These are phyloP conservation scores for Rickenella mellea DNA, from an alignment of 768 basidiomycete species.

Conservation along the genomic window DNA sequence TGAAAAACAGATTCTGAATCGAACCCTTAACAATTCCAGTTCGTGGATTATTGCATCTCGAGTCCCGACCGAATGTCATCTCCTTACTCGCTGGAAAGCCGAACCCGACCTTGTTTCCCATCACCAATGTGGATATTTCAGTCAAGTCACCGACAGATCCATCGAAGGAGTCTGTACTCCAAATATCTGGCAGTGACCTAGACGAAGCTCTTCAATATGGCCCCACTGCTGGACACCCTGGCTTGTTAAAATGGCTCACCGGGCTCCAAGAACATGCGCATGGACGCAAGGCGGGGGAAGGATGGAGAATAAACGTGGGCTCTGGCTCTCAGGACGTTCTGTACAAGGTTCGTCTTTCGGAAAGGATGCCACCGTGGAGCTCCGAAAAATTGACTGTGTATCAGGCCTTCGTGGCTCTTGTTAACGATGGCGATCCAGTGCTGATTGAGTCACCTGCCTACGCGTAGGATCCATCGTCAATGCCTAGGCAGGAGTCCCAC, in stretches of 20 bases:
- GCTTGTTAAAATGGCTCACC: constrained; percentile 58
- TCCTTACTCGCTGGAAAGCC: constrained; percentile 89
- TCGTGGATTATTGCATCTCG: constrained; percentile 65
- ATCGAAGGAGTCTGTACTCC: constrained; percentile 36
- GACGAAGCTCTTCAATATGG: constrained; percentile 68
- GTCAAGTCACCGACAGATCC: constrained; percentile 32
- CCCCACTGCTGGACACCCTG: constrained; percentile 56
- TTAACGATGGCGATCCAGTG: constrained; percentile 73
- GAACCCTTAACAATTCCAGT: constrained; percentile 23
- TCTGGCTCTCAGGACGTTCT: constrained; percentile 85
- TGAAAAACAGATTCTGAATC: no score
- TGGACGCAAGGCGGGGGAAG: constrained; percentile 39
- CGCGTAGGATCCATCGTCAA: constrained; percentile 33
- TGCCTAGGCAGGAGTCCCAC: constrained; percentile 5
- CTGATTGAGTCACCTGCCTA: constrained; percentile 80
- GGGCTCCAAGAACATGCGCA: constrained; percentile 68
- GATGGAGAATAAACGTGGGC: constrained; percentile 74
- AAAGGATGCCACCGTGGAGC: background rate
- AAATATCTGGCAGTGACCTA: constrained; percentile 50
- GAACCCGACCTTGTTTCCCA: constrained; percentile 84
- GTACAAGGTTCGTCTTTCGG: constrained; percentile 63
- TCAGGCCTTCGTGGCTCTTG: constrained; percentile 60
- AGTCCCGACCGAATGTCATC: constrained; percentile 67
- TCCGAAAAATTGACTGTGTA: constrained; percentile 3
- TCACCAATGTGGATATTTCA: constrained; percentile 53